Conservation (phyloP, 345 rosid species). For the Eucalyptus marginata region DNA sequence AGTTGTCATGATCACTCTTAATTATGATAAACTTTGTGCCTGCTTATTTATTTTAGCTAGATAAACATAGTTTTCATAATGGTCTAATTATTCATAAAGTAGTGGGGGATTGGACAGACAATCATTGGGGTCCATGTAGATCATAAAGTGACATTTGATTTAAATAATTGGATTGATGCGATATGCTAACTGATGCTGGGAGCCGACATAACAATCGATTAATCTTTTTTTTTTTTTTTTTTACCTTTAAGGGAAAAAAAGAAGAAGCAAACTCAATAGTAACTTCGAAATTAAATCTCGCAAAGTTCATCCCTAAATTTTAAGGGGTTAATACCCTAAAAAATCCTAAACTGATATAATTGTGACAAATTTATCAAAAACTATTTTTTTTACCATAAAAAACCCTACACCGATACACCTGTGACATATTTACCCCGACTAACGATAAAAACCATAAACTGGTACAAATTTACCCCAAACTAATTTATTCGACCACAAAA, state of each 20-base stretch:
- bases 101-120: neutral
- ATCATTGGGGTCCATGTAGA: neutral
- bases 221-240: neutral
- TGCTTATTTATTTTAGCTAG: neutral
- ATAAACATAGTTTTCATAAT: neutral
- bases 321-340: neutral
- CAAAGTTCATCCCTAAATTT: neutral
- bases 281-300: neutral
- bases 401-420: no score
- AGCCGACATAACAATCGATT: neutral
- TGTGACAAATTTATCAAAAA: no score
- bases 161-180: neutral
- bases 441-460: no score
- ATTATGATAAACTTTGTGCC: neutral
- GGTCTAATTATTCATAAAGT: neutral
- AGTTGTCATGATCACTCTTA: neutral
- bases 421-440: no score
- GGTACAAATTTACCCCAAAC: no score
- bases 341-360: accelerated
- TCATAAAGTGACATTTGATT: neutral
- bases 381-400: no score
- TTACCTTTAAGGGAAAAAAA: neutral
- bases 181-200: neutral
- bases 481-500: no score
- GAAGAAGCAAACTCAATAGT: neutral